Evolutionary conservation across 2,329 filamentous ascomycete genomes (phyloP), one percentile per base, ranked within the genome.

Genomic region (Colletotrichum sp.): DNA sequence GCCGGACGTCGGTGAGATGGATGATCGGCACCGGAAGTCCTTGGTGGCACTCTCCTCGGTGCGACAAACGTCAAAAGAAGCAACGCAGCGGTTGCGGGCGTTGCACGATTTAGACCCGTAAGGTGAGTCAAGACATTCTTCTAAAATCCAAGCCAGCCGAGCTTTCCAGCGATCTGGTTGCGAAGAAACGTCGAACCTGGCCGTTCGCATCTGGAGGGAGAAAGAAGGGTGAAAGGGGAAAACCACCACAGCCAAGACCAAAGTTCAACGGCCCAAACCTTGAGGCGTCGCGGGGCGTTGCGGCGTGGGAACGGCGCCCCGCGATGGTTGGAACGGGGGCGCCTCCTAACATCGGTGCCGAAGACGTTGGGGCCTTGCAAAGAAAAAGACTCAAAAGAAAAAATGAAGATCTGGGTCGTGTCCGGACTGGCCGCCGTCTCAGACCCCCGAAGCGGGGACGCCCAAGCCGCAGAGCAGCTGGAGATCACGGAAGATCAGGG

Each of bases 391-490:
- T n/a, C n/a, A n/a, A n/a, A n/a, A n/a, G n/a, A n/a, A n/a, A 36
- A 70, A 63, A 16, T 70, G 57, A 21, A 12, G 26, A 59, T 59
- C 55, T 28, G 55, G 55, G 61, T 61, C 30, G 36, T 52, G 7
- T 75, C 18, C 52, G 68, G 72, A 59, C 63, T 68, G 73, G 34
- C 63, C 73, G 57, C 60, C 69, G 73, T 72, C 69, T 73, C 73
- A 75, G 57, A 75, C 72, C 55, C 57, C 64, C 32, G 32, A 68
- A 32, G 16, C 66, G 61, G 57, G 57, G 71, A 64, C 66, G 57
- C 16, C 39, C 66, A 59, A 70, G 66, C 61, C 61, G 32, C 32
- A 28, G 57, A 30, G 63, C 7, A 24, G 24, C 32, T 32, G 69
- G 60, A 63, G 69, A 72, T 68, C 28, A 26, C 26, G 72, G 68